Evolutionary conservation across 1,284 basidiomycete genomes (phyloP), one percentile per base, ranked within the genome.

Genomic region (Pseudozyma thailandica): DNA sequence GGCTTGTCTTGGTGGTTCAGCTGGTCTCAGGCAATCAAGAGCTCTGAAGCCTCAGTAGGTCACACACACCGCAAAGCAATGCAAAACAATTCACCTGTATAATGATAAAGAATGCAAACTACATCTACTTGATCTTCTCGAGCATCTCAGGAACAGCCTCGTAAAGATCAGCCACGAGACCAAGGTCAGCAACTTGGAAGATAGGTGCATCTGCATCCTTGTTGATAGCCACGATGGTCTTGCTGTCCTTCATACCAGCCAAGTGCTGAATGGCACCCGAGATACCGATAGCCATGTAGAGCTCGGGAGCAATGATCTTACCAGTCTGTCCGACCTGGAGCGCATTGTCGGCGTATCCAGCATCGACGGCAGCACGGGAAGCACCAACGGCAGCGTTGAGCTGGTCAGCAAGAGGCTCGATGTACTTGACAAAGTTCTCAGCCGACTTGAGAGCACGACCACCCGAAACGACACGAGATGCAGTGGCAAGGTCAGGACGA

Each of bases 151-250:
- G 82, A 16, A 83, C 82, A 15, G 82, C 82, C 41, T 83, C 78
- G 61, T 80, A 80, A 21, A 81, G 56, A 75, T 84, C 83, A 4
- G 83, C 95, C 4, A 98, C 94, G 21, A 98, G 88, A 6, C 96
- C 96, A 18, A 91, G 88, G 84, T 99, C 96, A 33, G 96, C 96
- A 1, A 99, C 91, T 85, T 98, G 95, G 89, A 98, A 98, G 82
- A 99, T 99, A 6, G 96, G 96, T 16, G 96, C 96, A 81, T 99
- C 95, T 46, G 93, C 87, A 82, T 98, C 95, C 92, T 99, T 99
- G 87, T 99, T 99, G 76, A 98, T 89, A 7, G 96, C 95, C 26
- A 97, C 94, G 74, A 99, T 99, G 77, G 97, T 87, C 86, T 98
- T 98, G 18, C 92, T 94, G 84, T 98, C 96, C 84, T 98, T 98